A percentile compares a stretch with the other conserved stretches of the same genome.
phyloP scores from a whole-genome alignment of 176 grass and related monocot genomes.

The Carex scoparia region DNA sequence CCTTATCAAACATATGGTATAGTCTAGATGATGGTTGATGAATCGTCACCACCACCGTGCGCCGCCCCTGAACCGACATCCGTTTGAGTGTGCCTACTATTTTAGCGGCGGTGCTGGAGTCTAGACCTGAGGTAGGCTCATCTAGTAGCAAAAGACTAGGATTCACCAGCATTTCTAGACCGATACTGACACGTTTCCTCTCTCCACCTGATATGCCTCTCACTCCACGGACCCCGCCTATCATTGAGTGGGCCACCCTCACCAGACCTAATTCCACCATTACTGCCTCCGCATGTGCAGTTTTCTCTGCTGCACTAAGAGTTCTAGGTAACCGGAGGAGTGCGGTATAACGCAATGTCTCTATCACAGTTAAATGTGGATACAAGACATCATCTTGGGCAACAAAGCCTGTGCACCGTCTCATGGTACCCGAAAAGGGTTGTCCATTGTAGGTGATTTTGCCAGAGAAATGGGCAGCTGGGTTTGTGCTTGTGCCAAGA shows the following conservation, averaged over 20 bases:
- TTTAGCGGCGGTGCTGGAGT: slow-evolving; percentile 75
- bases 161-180: slow-evolving; percentile 87
- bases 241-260: slow-evolving; percentile 63
- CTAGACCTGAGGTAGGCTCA: slow-evolving; percentile 89
- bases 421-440: slow-evolving; percentile 64
- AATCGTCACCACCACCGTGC: slow-evolving; percentile 85
- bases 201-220: slow-evolving; percentile 88
- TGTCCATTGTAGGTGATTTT: slow-evolving; percentile 89
- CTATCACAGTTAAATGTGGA: slow-evolving; percentile 78
- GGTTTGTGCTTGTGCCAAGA: slow-evolving; percentile 18
- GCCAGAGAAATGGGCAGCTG: slow-evolving; percentile 44
- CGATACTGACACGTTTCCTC: slow-evolving; percentile 91
- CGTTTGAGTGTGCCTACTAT: slow-evolving; percentile 61
- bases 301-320: slow-evolving; percentile 47
- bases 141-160: slow-evolving; percentile 88
- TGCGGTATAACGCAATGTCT: slow-evolving; percentile 94
- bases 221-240: slow-evolving; percentile 81
- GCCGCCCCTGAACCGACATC: slow-evolving; percentile 47
- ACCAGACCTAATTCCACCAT: slow-evolving; percentile 62
- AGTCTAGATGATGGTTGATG: slow-evolving; percentile 92
- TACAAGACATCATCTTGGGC: slow-evolving; percentile 92
- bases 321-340: slow-evolving; percentile 62
- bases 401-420: slow-evolving; percentile 81
- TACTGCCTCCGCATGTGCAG: slow-evolving; percentile 58
- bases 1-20: slow-evolving; percentile 99